Evolutionary conservation across 208 protist genomes (phyloP).

Genomic region (Trypanosoma vivax): DNA sequence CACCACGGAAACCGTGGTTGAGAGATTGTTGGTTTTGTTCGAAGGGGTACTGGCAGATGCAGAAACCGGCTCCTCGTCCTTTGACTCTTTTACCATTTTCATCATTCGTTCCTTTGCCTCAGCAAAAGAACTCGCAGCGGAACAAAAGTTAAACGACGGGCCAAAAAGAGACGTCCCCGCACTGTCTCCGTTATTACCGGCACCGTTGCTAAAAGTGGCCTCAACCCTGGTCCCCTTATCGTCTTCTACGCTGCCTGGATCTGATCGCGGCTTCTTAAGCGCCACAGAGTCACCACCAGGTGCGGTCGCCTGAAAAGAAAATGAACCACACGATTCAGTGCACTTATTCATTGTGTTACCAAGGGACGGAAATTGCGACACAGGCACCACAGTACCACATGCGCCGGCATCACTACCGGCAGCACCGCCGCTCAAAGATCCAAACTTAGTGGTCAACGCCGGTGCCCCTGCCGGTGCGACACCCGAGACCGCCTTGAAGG

Average conservation of each 20-base stretch:
- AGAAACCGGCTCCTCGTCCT: neutral
- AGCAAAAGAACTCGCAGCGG: conserved; percentile 58
- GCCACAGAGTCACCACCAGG: no score
- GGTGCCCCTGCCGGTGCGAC: conserved; percentile 2
- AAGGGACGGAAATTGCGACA: no score
- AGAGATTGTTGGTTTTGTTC: conserved; percentile 17
- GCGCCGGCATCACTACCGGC: neutral
- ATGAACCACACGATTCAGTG: no score
- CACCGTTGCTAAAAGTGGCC: neutral
- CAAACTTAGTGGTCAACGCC: conserved; percentile 11
- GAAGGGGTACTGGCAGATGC: neutral
- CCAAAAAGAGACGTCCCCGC: conserved; percentile 9
- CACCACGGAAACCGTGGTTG: conserved; percentile 11
- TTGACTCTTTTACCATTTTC: conserved; percentile 12
- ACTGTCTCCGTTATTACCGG: neutral
- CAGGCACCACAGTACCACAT: no score
- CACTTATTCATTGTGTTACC: no score
- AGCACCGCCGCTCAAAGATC: neutral
- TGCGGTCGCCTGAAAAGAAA: no score
- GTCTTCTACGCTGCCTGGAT: no score
- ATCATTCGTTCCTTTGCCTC: conserved; percentile 59
- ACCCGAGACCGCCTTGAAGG: conserved; percentile 7
- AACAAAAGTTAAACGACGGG: conserved; percentile 50
- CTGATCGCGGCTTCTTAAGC: no score
- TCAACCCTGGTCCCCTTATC: no score